These are phyloP conservation scores for Boletellus sp. DNA, from an alignment of 768 basidiomycete species.

Conservation along the genomic window DNA sequence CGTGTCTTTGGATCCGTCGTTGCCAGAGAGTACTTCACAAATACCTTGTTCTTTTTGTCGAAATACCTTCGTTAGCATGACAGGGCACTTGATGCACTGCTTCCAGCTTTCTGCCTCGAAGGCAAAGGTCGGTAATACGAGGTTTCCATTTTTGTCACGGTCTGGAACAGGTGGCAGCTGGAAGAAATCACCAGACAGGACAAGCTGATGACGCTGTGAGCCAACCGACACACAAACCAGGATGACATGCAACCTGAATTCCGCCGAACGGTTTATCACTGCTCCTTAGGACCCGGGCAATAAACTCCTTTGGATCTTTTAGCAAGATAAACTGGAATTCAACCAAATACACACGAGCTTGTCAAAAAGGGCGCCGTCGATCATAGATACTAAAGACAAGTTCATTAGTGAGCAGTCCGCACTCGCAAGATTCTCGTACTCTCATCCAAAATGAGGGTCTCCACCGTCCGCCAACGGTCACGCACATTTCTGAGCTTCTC, in stretches of 20 bases:
- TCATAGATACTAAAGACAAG: slow-evolving; percentile 71
- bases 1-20: neutral
- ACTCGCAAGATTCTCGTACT: slow-evolving; percentile 41
- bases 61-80: slow-evolving; percentile 71
- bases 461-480: slow-evolving; percentile 58
- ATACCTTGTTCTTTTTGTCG: slow-evolving; percentile 79
- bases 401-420: neutral
- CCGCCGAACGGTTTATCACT: slow-evolving; percentile 71
- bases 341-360: slow-evolving; percentile 52
- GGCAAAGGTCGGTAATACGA: slow-evolving; percentile 57
- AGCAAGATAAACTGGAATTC: slow-evolving; percentile 36
- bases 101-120: slow-evolving; percentile 81
- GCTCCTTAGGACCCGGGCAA: slow-evolving; percentile 57
- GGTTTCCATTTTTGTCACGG: slow-evolving; percentile 43
- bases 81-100: slow-evolving; percentile 52
- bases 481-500: slow-evolving; percentile 37
- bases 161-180: slow-evolving; percentile 81
- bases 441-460: slow-evolving; percentile 81
- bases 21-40: slow-evolving; percentile 3
- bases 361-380: slow-evolving; percentile 77
- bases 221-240: neutral
- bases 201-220: slow-evolving; percentile 45
- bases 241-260: slow-evolving; percentile 60
- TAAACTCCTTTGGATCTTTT: slow-evolving; percentile 43
- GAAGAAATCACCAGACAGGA: slow-evolving; percentile 86